Base-by-base conservation (phyloP, 352 stramenopile genomes). In the Globisporangium alternatum region DNA sequence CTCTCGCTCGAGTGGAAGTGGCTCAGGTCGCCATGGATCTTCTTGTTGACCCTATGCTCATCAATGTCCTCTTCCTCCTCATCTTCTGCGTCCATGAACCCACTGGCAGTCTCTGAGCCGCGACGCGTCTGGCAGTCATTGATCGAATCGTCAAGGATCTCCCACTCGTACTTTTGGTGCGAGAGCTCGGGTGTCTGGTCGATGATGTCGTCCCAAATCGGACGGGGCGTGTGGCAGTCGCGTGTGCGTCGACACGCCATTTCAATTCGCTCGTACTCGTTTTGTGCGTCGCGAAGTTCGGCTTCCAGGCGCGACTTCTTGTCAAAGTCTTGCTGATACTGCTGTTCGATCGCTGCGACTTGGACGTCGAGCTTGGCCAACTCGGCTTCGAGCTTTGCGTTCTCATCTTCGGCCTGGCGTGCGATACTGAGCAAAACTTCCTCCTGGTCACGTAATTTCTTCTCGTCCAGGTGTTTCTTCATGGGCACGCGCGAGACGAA, bases 191-290 rank as follows among this genome's bases (percentile, higher is more conserved):
- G 85, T 13, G 83, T 87, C 25, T 72, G 59, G 0, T 77, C 70
- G 8, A 94, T 71, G 21, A 94, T 86, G 9, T 47, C 49, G 56
- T 86, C 76, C 83, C 85, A 92, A 31, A 72, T 59, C 4, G 85
- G 85, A 9, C 85, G 76, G 5, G 85, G 85, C 7, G 85, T 92
- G 63, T 92, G 84, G 64, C 83, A 91, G 15, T 69, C 60, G 28
- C 77, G 74, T 0, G 77, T 71, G 31, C 74, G 62, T 9, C 76
- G 47, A 56, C 59, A 78, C 1, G 67, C 60, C 19, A 62, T 39
- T 21, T 77, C 69, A 0, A 73, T 67, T 25, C 59, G 56, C 5
- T 86, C 70, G 2, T 68, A 75, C 19, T 73, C 61, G 0, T 60
- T 52, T 54, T 68, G 60, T 5, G 71, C 69, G 1, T 81, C 69